phyloP scores from a whole-genome alignment of 768 basidiomycete species.

The Lanmaoa rubissima region DNA sequence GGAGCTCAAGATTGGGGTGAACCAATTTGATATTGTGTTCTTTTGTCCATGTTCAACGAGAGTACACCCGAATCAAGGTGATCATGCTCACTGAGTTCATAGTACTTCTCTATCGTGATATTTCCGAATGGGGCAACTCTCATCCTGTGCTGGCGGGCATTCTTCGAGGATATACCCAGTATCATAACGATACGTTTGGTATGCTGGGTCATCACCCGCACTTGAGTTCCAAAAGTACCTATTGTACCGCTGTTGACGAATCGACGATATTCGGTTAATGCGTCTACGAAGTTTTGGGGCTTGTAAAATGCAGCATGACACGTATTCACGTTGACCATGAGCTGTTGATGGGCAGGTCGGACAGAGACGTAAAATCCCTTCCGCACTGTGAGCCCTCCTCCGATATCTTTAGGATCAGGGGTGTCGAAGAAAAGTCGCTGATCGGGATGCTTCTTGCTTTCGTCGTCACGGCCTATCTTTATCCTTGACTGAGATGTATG shows the following conservation, averaged over 20 bases:
- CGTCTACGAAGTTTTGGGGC: constrained; percentile 40
- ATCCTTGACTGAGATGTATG: constrained; percentile 40
- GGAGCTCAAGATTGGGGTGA: constrained; percentile 38
- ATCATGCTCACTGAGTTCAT: constrained; percentile 36
- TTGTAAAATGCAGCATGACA: constrained; percentile 50
- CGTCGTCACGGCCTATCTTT: constrained; percentile 47
- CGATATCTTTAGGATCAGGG: constrained; percentile 36
- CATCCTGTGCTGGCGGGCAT: constrained; percentile 40
- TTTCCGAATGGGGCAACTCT: constrained; percentile 34
- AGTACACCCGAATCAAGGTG: not conserved
- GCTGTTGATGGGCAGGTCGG: constrained; percentile 40
- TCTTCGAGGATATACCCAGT: constrained; percentile 43
- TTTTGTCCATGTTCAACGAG: constrained; percentile 16
- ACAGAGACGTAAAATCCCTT: constrained; percentile 47
- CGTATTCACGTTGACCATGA: constrained; percentile 54
- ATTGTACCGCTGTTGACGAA: constrained; percentile 48
- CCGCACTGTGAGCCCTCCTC: constrained; percentile 55
- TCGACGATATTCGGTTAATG: constrained; percentile 38
- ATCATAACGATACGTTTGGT: constrained; percentile 70
- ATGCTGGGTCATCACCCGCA: constrained; percentile 62
- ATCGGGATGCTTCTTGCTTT: constrained; percentile 28
- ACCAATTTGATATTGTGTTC: constrained; percentile 39
- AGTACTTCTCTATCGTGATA: constrained; percentile 47
- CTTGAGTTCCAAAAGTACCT: constrained; percentile 56
- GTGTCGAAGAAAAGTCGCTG: constrained; percentile 40